A percentile compares a stretch with the other conserved stretches of the same genome.
Conservation (phyloP, 768 basidiomycete species). For the Coprinopsis marcescibilis region DNA sequence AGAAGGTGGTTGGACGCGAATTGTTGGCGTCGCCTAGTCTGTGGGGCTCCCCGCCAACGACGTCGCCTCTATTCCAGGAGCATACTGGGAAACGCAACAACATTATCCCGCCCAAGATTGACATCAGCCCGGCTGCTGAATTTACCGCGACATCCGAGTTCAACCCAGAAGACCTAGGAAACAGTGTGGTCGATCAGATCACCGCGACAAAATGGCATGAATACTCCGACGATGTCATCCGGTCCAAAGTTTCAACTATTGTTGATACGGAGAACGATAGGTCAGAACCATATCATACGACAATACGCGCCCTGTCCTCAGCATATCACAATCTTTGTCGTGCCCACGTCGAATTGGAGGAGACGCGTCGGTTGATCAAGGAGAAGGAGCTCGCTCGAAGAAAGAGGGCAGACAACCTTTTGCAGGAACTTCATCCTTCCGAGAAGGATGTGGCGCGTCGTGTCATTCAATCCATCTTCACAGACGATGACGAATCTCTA, state of each 20-base stretch:
- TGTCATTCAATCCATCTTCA: slow-evolving; percentile 63
- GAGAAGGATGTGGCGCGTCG: slow-evolving; percentile 65
- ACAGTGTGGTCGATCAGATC: slow-evolving; percentile 38
- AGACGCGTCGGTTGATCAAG: slow-evolving; percentile 40
- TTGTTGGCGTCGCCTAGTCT: slow-evolving; percentile 33
- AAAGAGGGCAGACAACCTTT: slow-evolving; percentile 45
- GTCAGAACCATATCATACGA: slow-evolving; percentile 57
- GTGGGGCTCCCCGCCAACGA: slow-evolving; percentile 21
- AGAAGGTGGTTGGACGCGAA: slow-evolving; percentile 20
- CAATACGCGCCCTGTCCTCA: slow-evolving; percentile 64
- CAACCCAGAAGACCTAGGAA: slow-evolving; percentile 26
- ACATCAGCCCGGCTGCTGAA: slow-evolving; percentile 19
- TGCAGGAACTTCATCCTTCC: slow-evolving; percentile 51
- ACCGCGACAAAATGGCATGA: slow-evolving; percentile 73
- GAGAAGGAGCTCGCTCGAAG: slow-evolving; percentile 56
- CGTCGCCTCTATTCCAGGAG: neutral
- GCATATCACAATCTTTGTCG: slow-evolving; percentile 55
- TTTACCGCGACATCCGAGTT: slow-evolving; percentile 29
- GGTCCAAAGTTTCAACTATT: slow-evolving; percentile 51
- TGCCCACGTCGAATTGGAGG: slow-evolving; percentile 60
- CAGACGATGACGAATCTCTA: slow-evolving; percentile 39
- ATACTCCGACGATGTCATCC: slow-evolving; percentile 70
- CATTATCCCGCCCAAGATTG: neutral
- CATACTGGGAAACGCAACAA: neutral
- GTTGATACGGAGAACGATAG: slow-evolving; percentile 24